These are phyloP conservation scores for Trametes elegans DNA, from an alignment of 768 basidiomycete species.

Conservation along the genomic window DNA sequence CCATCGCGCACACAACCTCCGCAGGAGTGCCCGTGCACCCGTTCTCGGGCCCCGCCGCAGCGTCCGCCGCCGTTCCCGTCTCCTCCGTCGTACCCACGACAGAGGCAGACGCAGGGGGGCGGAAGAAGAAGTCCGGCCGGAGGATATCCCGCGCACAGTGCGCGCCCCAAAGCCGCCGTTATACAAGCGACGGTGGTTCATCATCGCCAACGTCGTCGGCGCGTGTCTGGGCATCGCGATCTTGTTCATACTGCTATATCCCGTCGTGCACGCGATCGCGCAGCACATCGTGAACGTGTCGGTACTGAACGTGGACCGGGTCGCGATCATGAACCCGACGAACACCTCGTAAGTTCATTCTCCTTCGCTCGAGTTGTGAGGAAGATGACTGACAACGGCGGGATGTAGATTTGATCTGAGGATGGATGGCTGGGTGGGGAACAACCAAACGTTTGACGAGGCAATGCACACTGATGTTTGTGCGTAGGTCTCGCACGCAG, in stretches of 20 bases:
- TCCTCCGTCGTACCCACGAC: background rate
- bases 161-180: constrained; percentile 38
- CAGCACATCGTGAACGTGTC: constrained; percentile 61
- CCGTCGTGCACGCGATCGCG: constrained; percentile 63
- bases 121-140: constrained; percentile 1
- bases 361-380: background rate
- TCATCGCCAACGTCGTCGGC: constrained; percentile 51
- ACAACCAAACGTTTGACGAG: background rate
- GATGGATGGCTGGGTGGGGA: constrained; percentile 52
- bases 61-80: constrained; percentile 3
- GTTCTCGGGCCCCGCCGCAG: constrained; percentile 7
- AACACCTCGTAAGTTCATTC: constrained; percentile 52
- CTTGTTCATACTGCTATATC: constrained; percentile 66
- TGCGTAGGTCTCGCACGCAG: constrained; percentile 61
- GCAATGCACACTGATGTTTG: background rate
- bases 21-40: constrained; percentile 17
- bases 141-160: constrained; percentile 12
- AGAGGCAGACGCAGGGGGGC: too few species aligned
- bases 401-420: constrained; percentile 46
- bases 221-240: constrained; percentile 56
- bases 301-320: constrained; percentile 51
- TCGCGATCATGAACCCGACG: constrained; percentile 49
- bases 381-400: background rate
- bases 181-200: constrained; percentile 64
- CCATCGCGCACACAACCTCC: constrained; percentile 6